Conservation (phyloP, 257 asterid genomes). For the Scutellaria galericulata region DNA sequence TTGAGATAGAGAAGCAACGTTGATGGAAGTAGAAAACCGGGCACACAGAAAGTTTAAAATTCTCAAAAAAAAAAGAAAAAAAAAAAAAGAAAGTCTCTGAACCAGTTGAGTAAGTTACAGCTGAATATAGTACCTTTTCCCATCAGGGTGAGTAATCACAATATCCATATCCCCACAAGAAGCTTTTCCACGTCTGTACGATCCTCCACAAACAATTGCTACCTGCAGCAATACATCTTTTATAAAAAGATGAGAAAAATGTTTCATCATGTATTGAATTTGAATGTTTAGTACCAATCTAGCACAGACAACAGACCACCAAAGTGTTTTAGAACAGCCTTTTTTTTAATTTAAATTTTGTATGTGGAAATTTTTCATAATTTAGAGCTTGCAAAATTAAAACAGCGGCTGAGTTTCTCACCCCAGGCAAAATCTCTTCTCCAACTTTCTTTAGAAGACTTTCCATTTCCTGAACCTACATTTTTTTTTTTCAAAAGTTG, state of each 20-base stretch:
- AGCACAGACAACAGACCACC: constrained; percentile 5
- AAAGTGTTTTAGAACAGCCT: neutral
- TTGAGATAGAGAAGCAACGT: neutral
- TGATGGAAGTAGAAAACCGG: neutral
- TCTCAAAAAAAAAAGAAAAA: constrained; percentile 7
- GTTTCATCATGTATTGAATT: constrained; percentile 16
- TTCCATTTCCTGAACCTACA: constrained; percentile 90
- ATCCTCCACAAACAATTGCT: constrained; percentile 85
- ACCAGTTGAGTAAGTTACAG: constrained; percentile 27
- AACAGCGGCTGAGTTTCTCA: constrained; percentile 46
- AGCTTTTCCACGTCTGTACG: constrained; percentile 92
- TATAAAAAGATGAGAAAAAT: constrained; percentile 31
- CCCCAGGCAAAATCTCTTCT: constrained; percentile 84
- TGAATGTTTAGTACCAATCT: neutral
- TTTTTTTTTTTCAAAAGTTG: constrained; percentile 10
- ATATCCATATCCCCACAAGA: constrained; percentile 96
- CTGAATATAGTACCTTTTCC: constrained; percentile 61
- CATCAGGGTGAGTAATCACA: constrained; percentile 90
- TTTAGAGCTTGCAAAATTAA: constrained; percentile 23
- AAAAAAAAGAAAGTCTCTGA: constrained; percentile 20
- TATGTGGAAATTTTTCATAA: neutral
- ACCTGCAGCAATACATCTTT: constrained; percentile 52
- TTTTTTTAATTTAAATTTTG: neutral
- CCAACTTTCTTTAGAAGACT: constrained; percentile 70
- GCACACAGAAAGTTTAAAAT: constrained; percentile 1